phyloP scores from a whole-genome alignment of 1,284 basidiomycete species.

The Athelia psychrophila region DNA sequence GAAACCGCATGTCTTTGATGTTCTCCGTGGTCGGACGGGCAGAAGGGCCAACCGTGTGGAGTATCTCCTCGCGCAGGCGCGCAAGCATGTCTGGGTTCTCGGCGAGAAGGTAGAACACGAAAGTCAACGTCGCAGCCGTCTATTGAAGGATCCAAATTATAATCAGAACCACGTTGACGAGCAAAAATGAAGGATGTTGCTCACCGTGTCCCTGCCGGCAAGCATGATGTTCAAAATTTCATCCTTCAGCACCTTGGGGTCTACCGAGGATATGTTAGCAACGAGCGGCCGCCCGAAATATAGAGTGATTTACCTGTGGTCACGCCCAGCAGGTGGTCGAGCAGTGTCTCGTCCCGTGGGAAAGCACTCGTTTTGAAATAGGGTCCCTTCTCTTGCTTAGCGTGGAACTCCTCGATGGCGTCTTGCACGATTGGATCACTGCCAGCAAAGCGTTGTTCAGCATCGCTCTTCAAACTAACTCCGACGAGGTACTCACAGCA shows the following conservation, averaged over 20 bases:
- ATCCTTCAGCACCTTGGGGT: conserved; percentile 18
- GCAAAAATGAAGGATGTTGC: neutral
- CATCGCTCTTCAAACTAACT: neutral
- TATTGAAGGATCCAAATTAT: conserved; percentile 4
- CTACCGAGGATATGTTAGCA: conserved; percentile 3
- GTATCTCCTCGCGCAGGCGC: conserved; percentile 27
- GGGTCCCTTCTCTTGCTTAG: neutral
- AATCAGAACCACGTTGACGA: neutral
- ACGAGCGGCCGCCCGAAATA: neutral
- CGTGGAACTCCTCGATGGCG: conserved; percentile 13
- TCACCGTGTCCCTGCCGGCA: conserved; percentile 19
- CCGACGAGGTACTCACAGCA: neutral
- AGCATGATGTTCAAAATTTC: conserved; percentile 23
- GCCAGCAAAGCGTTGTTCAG: neutral
- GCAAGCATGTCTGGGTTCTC: conserved; percentile 22
- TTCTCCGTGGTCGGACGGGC: conserved; percentile 23
- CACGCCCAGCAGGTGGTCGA: conserved; percentile 11
- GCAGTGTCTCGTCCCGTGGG: conserved; percentile 7
- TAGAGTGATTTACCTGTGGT: conserved; percentile 3
- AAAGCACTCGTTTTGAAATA: neutral
- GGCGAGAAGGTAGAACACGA: conserved; percentile 28
- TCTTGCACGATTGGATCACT: conserved; percentile 15
- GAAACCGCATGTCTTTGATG: conserved; percentile 26
- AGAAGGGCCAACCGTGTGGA: conserved; percentile 17
- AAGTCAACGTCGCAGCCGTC: conserved; percentile 25